Evolutionary conservation across 129 eudicot species (phyloP), one percentile per base, ranked within the genome.

Genomic region (Centella asiatica): DNA sequence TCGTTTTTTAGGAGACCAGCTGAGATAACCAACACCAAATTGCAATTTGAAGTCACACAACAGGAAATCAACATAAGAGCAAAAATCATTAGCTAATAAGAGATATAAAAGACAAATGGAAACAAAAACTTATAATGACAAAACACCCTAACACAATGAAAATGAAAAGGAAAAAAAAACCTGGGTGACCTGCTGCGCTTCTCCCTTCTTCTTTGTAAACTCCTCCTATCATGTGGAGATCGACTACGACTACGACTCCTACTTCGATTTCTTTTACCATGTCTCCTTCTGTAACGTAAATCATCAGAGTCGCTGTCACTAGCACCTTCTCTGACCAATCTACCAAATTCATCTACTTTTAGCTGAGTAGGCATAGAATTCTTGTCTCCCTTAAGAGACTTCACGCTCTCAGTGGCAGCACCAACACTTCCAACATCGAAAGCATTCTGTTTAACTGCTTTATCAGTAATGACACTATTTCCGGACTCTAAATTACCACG

Each of bases 301-400:
- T 74, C 86, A 71, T 77, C 86, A 45, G 94, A 77, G 64, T 82
- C 98, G 69, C 87, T 84, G 44, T 80, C 95, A 74, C 87, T 84
- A 58, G 58, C 83, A 49, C 77, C 88, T 66, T 81, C 77, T 69
- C 79, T 92, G n/a, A 76, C 75, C 70, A 87, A 52, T 68, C 96
- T 81, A 51, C 98, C 98, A 78, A 92, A 92, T 74, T 92, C 94
- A 67, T 92, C 98, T 15, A 84, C 83, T 72, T 92, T 69, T 34
- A 61, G 56, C 44, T 66, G 66, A 63, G 60, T 36, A 39, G 75
- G 46, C 18, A 26, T 23, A 60, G 47, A 25, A 48, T 49, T 68
- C 9, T 9, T 25, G 6, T 74, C 82, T 49, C 67, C 71, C 76
- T 76, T 78, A 47, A 27, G 71, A 19, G 11, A 17, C 60, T 65